Base-by-base conservation (phyloP, 73 alveolate genomes). In the Paraurostyla sp. region DNA sequence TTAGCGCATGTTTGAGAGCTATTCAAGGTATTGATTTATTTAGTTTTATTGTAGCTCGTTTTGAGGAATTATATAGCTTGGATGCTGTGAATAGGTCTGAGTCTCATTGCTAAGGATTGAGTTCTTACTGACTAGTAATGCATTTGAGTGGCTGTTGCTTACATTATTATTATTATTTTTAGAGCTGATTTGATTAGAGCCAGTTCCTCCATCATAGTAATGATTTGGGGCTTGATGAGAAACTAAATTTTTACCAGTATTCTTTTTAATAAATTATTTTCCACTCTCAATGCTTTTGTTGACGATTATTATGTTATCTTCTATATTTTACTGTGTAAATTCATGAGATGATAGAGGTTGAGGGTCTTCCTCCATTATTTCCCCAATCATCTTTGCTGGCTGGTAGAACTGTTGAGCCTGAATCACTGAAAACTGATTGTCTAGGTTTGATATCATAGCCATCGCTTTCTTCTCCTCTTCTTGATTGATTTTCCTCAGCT, bases 391-490 rank as follows among this genome's bases (percentile, higher is more conserved):
- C 32, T 78, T 51, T 2, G 48, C 13, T 0, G 89, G 89, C 50
- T 78, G 25, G 33, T 78, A 54, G 52, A 73, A 73, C 49, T 73
- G 71, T 30, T 65, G 41, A 2, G 82, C 43, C 58, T 65, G 25
- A 36, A 65, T 38, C 33, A 65, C 9, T 9, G 82, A 65, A 38
- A 13, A 38, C 54, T 78, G 29, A 40, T 33, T 58, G 1, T 51
- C 71, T 11, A 81, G 6, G 51, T 59, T 65, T 9, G 84, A 42
- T 15, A 83, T 76, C 75, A 83, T 41, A 15, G 80, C 82, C 36
- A 83, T 33, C 6, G 92, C 92, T 49, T 83, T 83, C 76, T 56
- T 63, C 57, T 83, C 92, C 46, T 83, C 92, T 22, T 58, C 57
- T 23, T 83, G 59, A 63, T 83, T 83, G 6, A 83, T 45, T 43